Conservation (phyloP, 1,284 basidiomycete species). For the Cerrena zonata region DNA sequence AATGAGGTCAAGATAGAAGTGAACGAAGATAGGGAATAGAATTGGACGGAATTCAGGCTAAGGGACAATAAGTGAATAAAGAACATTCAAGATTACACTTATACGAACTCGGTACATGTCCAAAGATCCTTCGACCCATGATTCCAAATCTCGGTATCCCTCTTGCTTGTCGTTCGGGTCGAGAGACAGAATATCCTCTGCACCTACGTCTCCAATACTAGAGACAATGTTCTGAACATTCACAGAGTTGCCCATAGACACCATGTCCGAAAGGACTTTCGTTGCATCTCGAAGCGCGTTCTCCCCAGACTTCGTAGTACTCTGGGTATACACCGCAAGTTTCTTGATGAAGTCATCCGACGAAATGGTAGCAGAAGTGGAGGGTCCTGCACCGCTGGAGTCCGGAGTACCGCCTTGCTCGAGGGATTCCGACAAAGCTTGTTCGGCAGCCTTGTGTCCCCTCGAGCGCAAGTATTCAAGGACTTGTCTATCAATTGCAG, state of each 20-base stretch:
- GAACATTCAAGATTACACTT: background rate
- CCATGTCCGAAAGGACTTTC: constrained; percentile 61
- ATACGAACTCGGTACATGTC: constrained; percentile 75
- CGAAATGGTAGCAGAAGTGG: constrained; percentile 38
- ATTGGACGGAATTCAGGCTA: constrained; percentile 91
- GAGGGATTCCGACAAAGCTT: constrained; percentile 66
- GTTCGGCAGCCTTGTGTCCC: constrained; percentile 75
- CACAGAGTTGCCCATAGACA: constrained; percentile 55
- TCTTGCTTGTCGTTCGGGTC: constrained; percentile 88
- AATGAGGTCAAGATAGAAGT: constrained; percentile 94
- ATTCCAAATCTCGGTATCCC: constrained; percentile 81
- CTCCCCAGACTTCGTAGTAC: constrained; percentile 56
- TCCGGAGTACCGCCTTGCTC: constrained; percentile 45
- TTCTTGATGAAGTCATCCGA: constrained; percentile 63
- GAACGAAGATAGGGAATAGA: constrained; percentile 92
- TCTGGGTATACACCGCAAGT: constrained; percentile 61
- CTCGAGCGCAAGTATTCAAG: constrained; percentile 81
- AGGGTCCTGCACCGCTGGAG: constrained; percentile 43
- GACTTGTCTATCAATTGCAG: constrained; percentile 56
- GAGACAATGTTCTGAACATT: constrained; percentile 72
- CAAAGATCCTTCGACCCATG: constrained; percentile 88
- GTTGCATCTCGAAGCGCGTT: constrained; percentile 61
- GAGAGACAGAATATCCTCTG: constrained; percentile 75
- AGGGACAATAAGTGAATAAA: constrained; percentile 8
- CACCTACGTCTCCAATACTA: constrained; percentile 69